Conservation (phyloP, 2,329 filamentous ascomycete species). For the Dactylellina cionopaga region DNA sequence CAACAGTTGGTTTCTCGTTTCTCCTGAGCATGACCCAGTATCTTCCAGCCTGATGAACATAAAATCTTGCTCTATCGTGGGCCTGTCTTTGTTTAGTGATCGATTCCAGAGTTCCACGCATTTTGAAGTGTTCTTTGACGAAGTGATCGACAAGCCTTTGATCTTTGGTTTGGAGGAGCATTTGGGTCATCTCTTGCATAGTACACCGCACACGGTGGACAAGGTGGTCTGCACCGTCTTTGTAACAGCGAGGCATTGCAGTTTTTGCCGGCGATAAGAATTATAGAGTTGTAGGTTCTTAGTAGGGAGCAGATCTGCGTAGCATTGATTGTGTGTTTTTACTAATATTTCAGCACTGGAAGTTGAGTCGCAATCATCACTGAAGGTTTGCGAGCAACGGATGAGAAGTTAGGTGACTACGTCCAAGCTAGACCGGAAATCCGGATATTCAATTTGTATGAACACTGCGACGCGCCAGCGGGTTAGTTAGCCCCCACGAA, state of each 20-base stretch:
- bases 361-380: too few relatives aligned
- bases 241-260: slow-evolving; percentile 5
- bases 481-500: too few relatives aligned
- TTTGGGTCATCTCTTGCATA: not conserved
- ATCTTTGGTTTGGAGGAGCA: not conserved
- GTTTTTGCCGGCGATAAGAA: too few relatives aligned
- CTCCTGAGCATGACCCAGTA: not conserved
- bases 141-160: not conserved
- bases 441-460: too few relatives aligned
- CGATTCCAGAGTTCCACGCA: slow-evolving; percentile 1
- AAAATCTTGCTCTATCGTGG: not conserved
- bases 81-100: not conserved
- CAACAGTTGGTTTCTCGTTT: not conserved
- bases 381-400: too few relatives aligned
- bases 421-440: too few relatives aligned
- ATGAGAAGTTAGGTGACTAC: too few relatives aligned
- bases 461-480: too few relatives aligned
- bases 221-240: not conserved
- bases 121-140: slow-evolving; percentile 8
- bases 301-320: too few relatives aligned
- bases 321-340: too few relatives aligned
- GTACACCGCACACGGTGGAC: not conserved
- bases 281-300: too few relatives aligned
- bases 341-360: too few relatives aligned
- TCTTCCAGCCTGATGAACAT: not conserved